phyloP scores from a whole-genome alignment of 1,284 basidiomycete genomes.

The Laetiporus sulphureus region DNA sequence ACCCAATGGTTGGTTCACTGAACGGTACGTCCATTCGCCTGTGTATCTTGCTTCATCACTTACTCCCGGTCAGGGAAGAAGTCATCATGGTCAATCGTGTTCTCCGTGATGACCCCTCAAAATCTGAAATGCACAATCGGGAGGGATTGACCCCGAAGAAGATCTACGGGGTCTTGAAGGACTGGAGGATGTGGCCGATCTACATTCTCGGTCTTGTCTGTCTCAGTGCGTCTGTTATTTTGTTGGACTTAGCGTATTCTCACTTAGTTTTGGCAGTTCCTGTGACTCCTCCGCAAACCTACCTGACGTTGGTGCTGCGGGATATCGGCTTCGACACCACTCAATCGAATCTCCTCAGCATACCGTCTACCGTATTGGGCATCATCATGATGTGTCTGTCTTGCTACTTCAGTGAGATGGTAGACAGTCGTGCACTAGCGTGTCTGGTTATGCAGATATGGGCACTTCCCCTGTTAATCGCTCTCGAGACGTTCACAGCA shows the following conservation, averaged over 20 bases:
- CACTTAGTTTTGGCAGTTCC: no score
- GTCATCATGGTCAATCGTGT: conserved; percentile 45
- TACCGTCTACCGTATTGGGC: conserved; percentile 39
- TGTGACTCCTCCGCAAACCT: conserved; percentile 40
- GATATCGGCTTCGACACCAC: conserved; percentile 59
- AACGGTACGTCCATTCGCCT: conserved; percentile 18
- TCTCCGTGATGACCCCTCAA: conserved; percentile 66
- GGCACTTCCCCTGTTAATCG: conserved; percentile 53
- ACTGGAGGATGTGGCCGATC: conserved; percentile 67
- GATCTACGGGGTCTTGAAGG: conserved; percentile 49
- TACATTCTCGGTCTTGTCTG: conserved; percentile 44
- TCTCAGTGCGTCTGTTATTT: conserved; percentile 26
- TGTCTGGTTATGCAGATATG: conserved; percentile 53
- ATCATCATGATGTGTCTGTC: conserved; percentile 34
- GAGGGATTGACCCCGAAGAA: conserved; percentile 51
- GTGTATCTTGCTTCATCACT: not conserved
- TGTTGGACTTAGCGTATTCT: no score
- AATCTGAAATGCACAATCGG: conserved; percentile 77
- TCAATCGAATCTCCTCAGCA: conserved; percentile 52
- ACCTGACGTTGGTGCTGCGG: conserved; percentile 59
- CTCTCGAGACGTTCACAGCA: conserved; percentile 46
- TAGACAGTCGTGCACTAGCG: conserved; percentile 48
- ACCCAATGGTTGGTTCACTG: conserved; percentile 66
- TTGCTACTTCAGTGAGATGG: conserved; percentile 46
- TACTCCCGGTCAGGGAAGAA: conserved; percentile 22